Evolutionary conservation across 148 eudicot species (phyloP), one percentile per base, ranked within the genome.

Genomic region (Vaccinium myrtillus): DNA sequence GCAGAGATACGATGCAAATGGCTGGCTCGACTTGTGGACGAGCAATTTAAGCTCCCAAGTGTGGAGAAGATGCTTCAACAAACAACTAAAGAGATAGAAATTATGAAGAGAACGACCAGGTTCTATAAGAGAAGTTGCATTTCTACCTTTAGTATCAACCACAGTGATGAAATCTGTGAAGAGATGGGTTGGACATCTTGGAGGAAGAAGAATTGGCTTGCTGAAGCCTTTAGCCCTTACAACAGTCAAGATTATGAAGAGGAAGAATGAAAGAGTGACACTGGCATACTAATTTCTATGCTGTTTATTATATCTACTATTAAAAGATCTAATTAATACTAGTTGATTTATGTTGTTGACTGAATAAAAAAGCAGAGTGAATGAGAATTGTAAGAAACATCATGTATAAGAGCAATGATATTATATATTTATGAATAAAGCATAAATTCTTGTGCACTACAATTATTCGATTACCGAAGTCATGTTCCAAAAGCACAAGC

Each of bases 131-230:
- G 99, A 83, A 93, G 91, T 76, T 97, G 99, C 93, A 97, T 95
- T 43, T 95, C 99, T 4, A 97, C 99, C 7, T 97, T 87, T 82
- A 97, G 98, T 61, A 97, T 97, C 55, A 95, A 97, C 83, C 98
- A 95, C 77, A 94, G 88, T 56, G 99, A 97, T 81, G 96, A 95
- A 61, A 88, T 97, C 7, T 97, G 99, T 78, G 90, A 95, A 83
- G 98, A 97, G 74, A 97, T 97, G 98, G 99, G 99, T 0, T 95
- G 96, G 98, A 86, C 7, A 21, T 90, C 94, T 5, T 97, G 96
- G 95, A 90, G 99, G 91, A 97, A 97, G 92, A 89, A 88, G 4
- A 93, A 11, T 65, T 97, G 98, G 98, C 59, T 95, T 14, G 91
- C 92, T 4, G 99, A 97, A 86, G 97, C 94, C 67, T 93, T 97